Evolutionary conservation across 2,329 filamentous ascomycete species (phyloP), one percentile per base, ranked within the genome.

Genomic region (Rhynchosporium agropyri): DNA sequence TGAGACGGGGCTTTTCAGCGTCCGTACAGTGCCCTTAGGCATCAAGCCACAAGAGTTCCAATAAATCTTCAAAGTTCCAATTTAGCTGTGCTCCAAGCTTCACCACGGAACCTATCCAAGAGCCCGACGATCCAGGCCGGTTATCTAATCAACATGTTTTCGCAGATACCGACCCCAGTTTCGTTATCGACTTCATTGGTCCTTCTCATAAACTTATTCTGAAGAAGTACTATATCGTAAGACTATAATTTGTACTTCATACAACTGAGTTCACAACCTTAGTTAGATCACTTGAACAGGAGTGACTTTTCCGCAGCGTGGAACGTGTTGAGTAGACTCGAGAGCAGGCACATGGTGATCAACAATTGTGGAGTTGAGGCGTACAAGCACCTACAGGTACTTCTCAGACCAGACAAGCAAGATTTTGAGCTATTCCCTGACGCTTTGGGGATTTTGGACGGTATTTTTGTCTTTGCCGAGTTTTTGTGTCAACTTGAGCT

Each of bases 321-420:
- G 76, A 69, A 71, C n/a, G 70, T 77, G 6, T 68, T 79, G 61
- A 58, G 62, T 15, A 63, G 67, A 13, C 66, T 76, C 15, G 53
- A 60, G 20, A 62, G 15, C 55, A 36, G 46, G 29, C 74, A 75
- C 33, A 74, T 80, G 69, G 71, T 77, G 56, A 77, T 81, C 42
- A 80, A 77, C 68, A 80, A 80, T 65, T 79, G 78, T 57, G 79
- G 79, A 13, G 75, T 76, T 48, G 75, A 78, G 31, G 76, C 75
- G 3, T 78, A 81, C 68, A 80, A 80, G 66, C 78, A 80, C 69
- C 69, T 79, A 63, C 78, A 80, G 63, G 61, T 80, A 1, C 74
- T 79, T 55, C 75, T 73, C 0, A 68, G 71, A 56, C 76, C 77
- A 4, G 48, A 45, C 8, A 43, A 61, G 31, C 54, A 59, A 8